Evolutionary conservation across 1,284 basidiomycete genomes (phyloP).

Genomic region (Moesziomyces sp.): DNA sequence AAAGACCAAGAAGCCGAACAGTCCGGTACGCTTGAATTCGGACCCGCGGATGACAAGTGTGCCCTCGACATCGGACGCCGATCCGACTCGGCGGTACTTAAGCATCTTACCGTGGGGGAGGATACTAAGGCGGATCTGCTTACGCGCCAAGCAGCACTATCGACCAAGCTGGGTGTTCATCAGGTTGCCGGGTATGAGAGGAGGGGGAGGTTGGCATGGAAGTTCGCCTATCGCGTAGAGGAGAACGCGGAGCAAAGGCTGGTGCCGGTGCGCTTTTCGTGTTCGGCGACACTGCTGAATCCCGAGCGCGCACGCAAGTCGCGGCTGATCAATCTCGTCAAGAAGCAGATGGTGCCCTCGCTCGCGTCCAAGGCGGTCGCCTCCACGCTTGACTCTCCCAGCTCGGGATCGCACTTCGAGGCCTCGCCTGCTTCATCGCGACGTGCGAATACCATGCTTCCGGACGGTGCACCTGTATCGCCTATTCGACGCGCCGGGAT

Average conservation of each 20-base stretch:
- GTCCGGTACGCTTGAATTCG: slow-evolving; percentile 45
- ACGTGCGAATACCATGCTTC: slow-evolving; percentile 10
- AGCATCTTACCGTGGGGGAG: slow-evolving; percentile 55
- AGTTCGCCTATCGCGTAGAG: slow-evolving; percentile 52
- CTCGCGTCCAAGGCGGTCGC: slow-evolving; percentile 38
- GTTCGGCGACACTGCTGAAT: slow-evolving; percentile 57
- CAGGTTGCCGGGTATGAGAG: slow-evolving; percentile 56
- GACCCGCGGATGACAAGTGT: slow-evolving; percentile 8
- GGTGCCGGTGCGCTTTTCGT: slow-evolving; percentile 49
- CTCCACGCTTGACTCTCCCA: slow-evolving; percentile 7
- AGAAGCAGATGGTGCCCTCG: slow-evolving; percentile 53
- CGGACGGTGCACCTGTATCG: slow-evolving; percentile 1
- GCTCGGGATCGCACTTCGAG: slow-evolving; percentile 6
- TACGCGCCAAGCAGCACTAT: slow-evolving; percentile 54
- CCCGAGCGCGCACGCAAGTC: slow-evolving; percentile 53
- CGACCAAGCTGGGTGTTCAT: slow-evolving; percentile 40
- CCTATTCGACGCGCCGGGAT: slow-evolving; percentile 10
- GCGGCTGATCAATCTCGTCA: slow-evolving; percentile 50
- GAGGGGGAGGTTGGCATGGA: slow-evolving; percentile 55
- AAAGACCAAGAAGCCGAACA: slow-evolving; percentile 46
- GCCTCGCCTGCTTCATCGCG: slow-evolving; percentile 31
- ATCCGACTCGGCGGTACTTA: slow-evolving; percentile 36
- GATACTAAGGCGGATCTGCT: slow-evolving; percentile 56
- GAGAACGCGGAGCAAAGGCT: slow-evolving; percentile 16
- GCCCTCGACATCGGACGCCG: slow-evolving; percentile 13